These are phyloP conservation scores for Babesia divergens DNA, from an alignment of 169 alveolate genomes.

Conservation along the genomic window DNA sequence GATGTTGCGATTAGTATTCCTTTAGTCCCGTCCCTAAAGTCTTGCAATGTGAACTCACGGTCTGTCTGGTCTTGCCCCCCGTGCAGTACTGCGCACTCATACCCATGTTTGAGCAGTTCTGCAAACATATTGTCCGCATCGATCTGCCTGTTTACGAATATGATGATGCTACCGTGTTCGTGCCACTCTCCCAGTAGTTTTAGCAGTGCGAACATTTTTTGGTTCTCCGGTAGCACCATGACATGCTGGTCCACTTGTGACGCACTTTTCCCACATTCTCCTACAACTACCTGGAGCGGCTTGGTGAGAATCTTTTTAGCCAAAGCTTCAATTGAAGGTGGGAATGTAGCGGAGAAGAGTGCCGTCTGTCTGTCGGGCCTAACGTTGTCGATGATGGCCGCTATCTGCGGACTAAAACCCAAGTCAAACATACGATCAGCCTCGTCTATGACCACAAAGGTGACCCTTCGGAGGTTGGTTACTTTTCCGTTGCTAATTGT, in stretches of 20 bases:
- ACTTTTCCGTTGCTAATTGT: conserved; percentile 88
- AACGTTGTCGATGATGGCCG: conserved; percentile 85
- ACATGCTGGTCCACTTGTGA: conserved; percentile 91
- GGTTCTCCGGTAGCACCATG: conserved; percentile 84
- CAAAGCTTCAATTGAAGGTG: conserved; percentile 90
- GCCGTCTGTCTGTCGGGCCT: conserved; percentile 94
- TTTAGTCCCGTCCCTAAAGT: conserved; percentile 81
- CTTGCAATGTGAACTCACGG: conserved; percentile 91
- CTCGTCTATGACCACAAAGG: conserved; percentile 96
- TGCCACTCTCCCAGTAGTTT: conserved; percentile 95
- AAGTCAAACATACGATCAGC: conserved; percentile 96
- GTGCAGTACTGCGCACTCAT: conserved; percentile 90
- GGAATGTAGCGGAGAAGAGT: conserved; percentile 98
- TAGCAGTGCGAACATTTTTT: conserved; percentile 84
- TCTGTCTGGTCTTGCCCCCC: conserved; percentile 98
- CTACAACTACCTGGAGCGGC: conserved; percentile 96
- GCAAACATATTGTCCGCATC: conserved; percentile 95
- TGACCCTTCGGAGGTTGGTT: conserved; percentile 89
- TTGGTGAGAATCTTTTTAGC: conserved; percentile 92
- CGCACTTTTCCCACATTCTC: conserved; percentile 87
- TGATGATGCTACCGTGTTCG: conserved; percentile 91
- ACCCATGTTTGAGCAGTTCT: conserved; percentile 79
- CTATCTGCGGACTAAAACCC: conserved; percentile 98
- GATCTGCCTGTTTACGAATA: conserved; percentile 93
- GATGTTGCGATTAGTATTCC: conserved; percentile 96